Base-by-base conservation (phyloP, 2,329 filamentous ascomycete genomes). In the Trichoderma semiorbis region DNA sequence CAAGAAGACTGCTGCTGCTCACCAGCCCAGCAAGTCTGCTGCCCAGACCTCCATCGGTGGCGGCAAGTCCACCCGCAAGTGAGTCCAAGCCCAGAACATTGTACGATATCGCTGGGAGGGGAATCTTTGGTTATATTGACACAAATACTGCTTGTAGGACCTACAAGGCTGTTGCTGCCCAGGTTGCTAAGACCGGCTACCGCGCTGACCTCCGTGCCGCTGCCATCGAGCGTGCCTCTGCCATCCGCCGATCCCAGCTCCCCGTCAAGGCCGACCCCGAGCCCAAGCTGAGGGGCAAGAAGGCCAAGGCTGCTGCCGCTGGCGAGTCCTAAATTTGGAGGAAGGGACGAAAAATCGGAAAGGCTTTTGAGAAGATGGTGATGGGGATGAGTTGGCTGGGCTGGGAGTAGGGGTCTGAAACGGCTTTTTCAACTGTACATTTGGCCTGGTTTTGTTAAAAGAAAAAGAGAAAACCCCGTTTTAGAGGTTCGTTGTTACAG, bases 161-260 rank as follows among this genome's bases (percentile, higher is more conserved):
- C 86, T 98, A 95, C 91, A 93, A 92, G 87, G 88, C 89, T 79
- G 90, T 98, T 82, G 94, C 94, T 85, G 92, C 90, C 87, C 87
- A 88, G 83, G 90, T 91, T 79, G 92, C 94, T 83, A 94, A 94
- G 90, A 88, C 89, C 82, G 89, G 91, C 81, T 99, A 98, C 92
- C 93, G 93, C 79, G 80, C 88, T 79, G 93, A 95, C 82, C 88
- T 95, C 84, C 92, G 92, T 78, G 85, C 89, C 80, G 87, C 87
- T 79, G 95, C 95, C 79, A 91, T 98, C 80, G 87, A 94, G 84
- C 93, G 96, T 81, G 94, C 92, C 81, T 94, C 91, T 80, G 94
- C 94, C 80, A 89, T 97, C 87, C 92, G 91, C 84, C 87, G 88
- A 80, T 90, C 92, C 78, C 92, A 97, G 89, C 88, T 88, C 82